These are phyloP conservation scores for Medakamo hakoo DNA, from an alignment of 139 green algal genomes.

Conservation along the genomic window DNA sequence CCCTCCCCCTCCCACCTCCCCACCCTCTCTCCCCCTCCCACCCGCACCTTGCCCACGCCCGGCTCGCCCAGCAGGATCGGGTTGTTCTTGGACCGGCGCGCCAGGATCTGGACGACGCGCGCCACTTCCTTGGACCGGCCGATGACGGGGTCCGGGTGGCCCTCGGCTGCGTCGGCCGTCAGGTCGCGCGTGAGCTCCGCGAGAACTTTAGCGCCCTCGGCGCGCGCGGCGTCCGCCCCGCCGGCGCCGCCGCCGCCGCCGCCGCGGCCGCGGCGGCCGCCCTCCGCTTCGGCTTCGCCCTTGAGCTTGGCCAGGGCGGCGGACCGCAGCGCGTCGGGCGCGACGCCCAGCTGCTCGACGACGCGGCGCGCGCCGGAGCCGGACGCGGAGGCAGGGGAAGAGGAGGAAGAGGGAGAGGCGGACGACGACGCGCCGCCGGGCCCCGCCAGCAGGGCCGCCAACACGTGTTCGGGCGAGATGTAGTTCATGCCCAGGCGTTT, in stretches of 20 bases:
- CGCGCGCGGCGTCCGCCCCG: background rate
- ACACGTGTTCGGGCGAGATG: constrained; percentile 83
- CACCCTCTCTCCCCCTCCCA: too few relatives aligned
- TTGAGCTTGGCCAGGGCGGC: constrained; percentile 38
- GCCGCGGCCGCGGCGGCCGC: background rate
- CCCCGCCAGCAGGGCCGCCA: constrained; percentile 56
- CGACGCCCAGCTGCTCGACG: constrained; percentile 20
- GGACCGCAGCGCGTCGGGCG: constrained; percentile 27
- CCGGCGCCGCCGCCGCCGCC: background rate
- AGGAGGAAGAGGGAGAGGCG: too few relatives aligned
- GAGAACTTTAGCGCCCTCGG: constrained; percentile 34
- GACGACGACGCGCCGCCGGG: too few relatives aligned
- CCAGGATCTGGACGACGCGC: constrained; percentile 85
- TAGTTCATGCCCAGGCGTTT: constrained; percentile 55
- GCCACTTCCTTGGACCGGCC: constrained; percentile 72
- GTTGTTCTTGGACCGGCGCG: constrained; percentile 78
- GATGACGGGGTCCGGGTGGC: constrained; percentile 84
- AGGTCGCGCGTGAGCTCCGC: constrained; percentile 83
- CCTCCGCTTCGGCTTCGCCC: constrained; percentile 34
- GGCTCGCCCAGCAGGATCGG: constrained; percentile 93
- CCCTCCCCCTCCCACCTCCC: too few relatives aligned
- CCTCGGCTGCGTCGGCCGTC: constrained; percentile 41
- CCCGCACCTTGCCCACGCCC: constrained; percentile 81
- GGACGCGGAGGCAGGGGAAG: too few relatives aligned
- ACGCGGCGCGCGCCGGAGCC: background rate